A percentile compares a stretch with the other conserved stretches of the same genome.
phyloP scores from a whole-genome alignment of 208 protist species.

The Leishmania mexicana region DNA sequence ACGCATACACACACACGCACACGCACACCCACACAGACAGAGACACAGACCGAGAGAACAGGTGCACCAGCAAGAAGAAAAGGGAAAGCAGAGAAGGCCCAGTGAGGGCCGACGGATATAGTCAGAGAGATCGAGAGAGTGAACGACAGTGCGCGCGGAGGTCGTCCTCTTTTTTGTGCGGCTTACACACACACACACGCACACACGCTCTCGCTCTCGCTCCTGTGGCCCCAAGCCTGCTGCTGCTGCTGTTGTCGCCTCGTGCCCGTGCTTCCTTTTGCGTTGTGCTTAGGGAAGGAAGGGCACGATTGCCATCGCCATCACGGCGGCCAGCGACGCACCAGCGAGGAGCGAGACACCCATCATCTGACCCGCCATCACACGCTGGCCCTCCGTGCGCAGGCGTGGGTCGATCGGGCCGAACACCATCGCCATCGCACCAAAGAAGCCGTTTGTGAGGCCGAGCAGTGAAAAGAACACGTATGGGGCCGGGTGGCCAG shows the following conservation, averaged over 20 bases:
- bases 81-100: neutral
- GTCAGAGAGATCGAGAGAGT: neutral
- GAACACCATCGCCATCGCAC: slow-evolving; percentile 76
- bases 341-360: slow-evolving; percentile 71
- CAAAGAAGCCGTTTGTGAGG: slow-evolving; percentile 83
- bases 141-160: neutral
- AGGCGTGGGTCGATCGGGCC: slow-evolving; percentile 59
- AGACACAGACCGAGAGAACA: slow-evolving; percentile 6
- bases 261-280: neutral
- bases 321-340: slow-evolving; percentile 54
- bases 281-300: slow-evolving; percentile 44
- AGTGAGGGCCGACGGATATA: neutral
- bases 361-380: slow-evolving; percentile 86
- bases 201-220: neutral
- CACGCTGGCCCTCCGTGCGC: slow-evolving; percentile 66
- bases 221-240: neutral
- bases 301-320: slow-evolving; percentile 68
- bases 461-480: slow-evolving; percentile 60
- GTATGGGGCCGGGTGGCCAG: slow-evolving; percentile 56
- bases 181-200: neutral
- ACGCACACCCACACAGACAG: neutral
- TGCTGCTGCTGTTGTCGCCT: neutral
- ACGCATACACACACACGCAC: neutral
- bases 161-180: neutral
- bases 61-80: neutral